Evolutionary conservation across 805 yeast species (phyloP), one percentile per base, ranked within the genome.

Genomic region (Kodamaea sagamina): DNA sequence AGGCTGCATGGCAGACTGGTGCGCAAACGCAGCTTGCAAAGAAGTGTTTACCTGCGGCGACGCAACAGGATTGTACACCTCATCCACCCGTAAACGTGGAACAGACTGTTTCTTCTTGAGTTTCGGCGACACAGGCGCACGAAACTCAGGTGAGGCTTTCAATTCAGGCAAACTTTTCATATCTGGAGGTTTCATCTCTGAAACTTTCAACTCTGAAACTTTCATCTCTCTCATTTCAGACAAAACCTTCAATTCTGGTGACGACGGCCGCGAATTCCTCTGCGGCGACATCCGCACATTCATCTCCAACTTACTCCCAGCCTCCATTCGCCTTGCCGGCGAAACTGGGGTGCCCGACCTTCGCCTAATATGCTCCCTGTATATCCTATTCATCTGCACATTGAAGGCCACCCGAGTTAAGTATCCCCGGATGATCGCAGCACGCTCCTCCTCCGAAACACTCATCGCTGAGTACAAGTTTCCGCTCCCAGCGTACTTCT

Each of bases 371-470:
- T 55, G 54, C 43, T 58, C 64, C 18, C 74, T 76, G 58, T 75
- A 82, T 8, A 84, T 75, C 38, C 90, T 62, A 8, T 77, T 78
- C n/a, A 82, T 77, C 60, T 84, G 90, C 11, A 83, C 78, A 43
- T 77, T 72, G 41, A 79, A 74, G 11, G 86, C 86, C 37, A 84
- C 52, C 36, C 64, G 71, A 15, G 62, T 65, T 22, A 83, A 62
- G 54, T 79, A 84, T 7, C 58, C 59, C 18, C 63, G 46, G 11
- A 84, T 75, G 21, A 83, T 75, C 11, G 47, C 36, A 0, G 74
- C 51, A 38, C 55, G 65, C 36, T 80, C 61, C 36, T 71, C 76
- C 24, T 59, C 53, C 1, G 56, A 40, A 6, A 59, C 47, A 5
- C 39, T 25, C 16, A 41, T 32, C 13, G 18, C 9, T 12, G 32